phyloP scores from a whole-genome alignment of 2,329 filamentous ascomycete species.

The Cladosporium sp. region DNA sequence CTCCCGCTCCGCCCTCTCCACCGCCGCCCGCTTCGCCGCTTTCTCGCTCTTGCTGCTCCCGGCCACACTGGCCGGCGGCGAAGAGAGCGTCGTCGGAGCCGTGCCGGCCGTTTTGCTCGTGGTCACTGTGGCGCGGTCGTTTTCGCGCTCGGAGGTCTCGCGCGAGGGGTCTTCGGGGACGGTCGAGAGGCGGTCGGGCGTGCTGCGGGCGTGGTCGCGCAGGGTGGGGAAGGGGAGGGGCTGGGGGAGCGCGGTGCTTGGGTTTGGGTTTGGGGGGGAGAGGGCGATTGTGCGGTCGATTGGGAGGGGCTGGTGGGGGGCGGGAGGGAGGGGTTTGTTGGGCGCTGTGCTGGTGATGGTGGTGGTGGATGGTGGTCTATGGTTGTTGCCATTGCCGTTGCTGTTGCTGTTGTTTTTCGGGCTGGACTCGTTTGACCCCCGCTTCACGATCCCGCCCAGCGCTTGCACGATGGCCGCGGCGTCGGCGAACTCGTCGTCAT shows the following conservation, averaged over 20 bases:
- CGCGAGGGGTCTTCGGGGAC: constrained; percentile 25
- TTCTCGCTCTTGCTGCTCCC: constrained; percentile 27
- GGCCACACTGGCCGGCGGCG: constrained; percentile 15
- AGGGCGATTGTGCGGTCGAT: constrained; percentile 30
- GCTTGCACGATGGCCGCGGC: constrained; percentile 82
- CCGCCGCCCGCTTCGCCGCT: constrained; percentile 26
- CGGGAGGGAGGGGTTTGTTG: not conserved
- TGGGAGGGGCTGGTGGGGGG: not conserved
- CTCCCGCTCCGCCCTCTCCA: constrained; percentile 29
- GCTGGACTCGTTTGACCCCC: constrained; percentile 42
- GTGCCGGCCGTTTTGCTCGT: not conserved
- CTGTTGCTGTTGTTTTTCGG: constrained; percentile 1
- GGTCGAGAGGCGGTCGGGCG: constrained; percentile 27
- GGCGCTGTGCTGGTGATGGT: constrained; percentile 6
- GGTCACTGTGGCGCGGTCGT: constrained; percentile 3
- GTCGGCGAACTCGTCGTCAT: constrained; percentile 91
- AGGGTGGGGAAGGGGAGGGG: not conserved
- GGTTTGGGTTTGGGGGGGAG: constrained; percentile 19
- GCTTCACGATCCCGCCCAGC: constrained; percentile 81
- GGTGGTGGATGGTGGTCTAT: not conserved
- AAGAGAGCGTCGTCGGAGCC: constrained; percentile 14
- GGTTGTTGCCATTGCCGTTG: constrained; percentile 5
- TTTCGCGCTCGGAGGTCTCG: constrained; percentile 17
- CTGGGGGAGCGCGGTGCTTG: constrained; percentile 3
- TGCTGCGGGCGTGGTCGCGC: constrained; percentile 8